Evolutionary conservation across 2,329 filamentous ascomycete species (phyloP), one percentile per base, ranked within the genome.

Genomic region (Diaporthe citriasiana): DNA sequence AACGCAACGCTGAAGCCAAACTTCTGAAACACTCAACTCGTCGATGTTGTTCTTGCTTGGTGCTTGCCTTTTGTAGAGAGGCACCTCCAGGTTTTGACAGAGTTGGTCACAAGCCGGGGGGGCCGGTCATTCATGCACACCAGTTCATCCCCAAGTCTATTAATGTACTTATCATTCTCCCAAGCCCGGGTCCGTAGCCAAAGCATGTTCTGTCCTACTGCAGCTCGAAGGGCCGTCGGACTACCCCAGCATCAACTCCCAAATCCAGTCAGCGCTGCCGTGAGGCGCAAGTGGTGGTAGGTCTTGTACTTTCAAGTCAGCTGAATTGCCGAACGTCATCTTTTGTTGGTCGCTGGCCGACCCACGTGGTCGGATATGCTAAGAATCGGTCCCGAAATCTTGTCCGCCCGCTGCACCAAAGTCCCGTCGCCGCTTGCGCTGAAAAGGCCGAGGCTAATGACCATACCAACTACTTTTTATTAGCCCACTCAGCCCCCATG

Each of bases 201-300:
- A 65, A 65, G 60, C 60, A 12, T 50, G 22, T 65, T 33, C 59
- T 65, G 60, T 65, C 27, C 45, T 30, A 50, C 60, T 8, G 42
- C 60, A 10, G 42, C 19, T 65, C 19, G 19, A 35, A 33, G 22
- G 9, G 42, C 60, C 60, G 60, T 50, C 60, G 60, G 60, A 65
- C 60, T 65, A 47, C 60, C 60, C 60, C 60, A 65, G 60, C 40
- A 33, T 50, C 60, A 33, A 65, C 45, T 65, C 30, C 27, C 42
- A 35, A 45, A 19, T 65, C 60, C 60, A 65, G 60, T 65, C 60
- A 65, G 60, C 60, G 27, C 60, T 33, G 60, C 42, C 50, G 60
- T 50, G 27, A 65, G 42, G 22, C 42, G 60, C 60, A 65, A 35
- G 42, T 65, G 40, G 4, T 47, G 59, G 27, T 50, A 17, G 42